Evolutionary conservation across 2,329 filamentous ascomycete genomes (phyloP).

Genomic region (Celoporthe dispersa): DNA sequence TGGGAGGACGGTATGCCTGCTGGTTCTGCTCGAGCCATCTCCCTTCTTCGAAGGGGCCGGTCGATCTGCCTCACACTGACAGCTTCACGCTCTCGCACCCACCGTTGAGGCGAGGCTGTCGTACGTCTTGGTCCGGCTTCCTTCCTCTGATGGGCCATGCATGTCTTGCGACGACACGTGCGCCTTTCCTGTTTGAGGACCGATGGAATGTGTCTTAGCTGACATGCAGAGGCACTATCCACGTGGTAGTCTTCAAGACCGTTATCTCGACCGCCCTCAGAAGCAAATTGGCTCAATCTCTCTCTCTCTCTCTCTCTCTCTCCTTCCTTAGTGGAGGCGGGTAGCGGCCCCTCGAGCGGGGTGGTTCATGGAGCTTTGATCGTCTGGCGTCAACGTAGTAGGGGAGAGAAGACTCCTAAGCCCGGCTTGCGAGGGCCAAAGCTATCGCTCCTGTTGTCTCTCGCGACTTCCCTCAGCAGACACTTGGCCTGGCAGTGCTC

Average conservation of each 20-base stretch:
- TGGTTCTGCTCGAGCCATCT: background rate
- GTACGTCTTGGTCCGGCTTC: background rate
- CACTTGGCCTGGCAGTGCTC: background rate
- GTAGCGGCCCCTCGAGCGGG: background rate
- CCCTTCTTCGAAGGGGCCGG: background rate
- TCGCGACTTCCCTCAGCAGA: background rate
- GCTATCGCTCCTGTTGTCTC: background rate
- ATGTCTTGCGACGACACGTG: conserved; percentile 6
- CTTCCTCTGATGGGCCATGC: background rate
- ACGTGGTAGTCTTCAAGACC: conserved; percentile 3
- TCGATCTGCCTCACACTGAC: background rate
- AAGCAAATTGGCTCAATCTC: background rate
- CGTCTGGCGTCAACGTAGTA: background rate
- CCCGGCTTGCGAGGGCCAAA: background rate
- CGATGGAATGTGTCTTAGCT: background rate
- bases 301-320: background rate
- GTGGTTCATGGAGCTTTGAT: background rate
- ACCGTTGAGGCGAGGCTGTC: background rate
- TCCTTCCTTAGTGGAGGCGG: background rate
- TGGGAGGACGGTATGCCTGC: background rate
- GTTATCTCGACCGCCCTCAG: background rate
- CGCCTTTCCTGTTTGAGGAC: background rate
- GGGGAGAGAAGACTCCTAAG: background rate
- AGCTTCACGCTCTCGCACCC: background rate
- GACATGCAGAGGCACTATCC: conserved; percentile 6